Evolutionary conservation across 768 basidiomycete species (phyloP).

Genomic region (Suillus cothurnatus): DNA sequence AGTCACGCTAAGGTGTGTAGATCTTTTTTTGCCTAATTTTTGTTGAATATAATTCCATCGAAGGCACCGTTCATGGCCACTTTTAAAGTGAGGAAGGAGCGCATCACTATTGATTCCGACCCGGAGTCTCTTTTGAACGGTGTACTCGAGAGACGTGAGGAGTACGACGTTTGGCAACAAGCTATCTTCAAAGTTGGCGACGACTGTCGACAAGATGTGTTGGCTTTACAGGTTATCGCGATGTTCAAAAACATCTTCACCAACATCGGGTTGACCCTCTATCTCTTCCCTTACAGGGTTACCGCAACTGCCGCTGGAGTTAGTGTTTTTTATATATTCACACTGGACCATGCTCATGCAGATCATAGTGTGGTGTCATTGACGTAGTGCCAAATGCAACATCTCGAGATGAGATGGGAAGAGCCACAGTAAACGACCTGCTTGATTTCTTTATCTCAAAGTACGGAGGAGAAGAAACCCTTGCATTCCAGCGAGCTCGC

Average conservation of each 20-base stretch:
- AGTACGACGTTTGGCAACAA: conserved; percentile 93
- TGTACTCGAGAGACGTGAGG: conserved; percentile 54
- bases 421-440: conserved; percentile 96
- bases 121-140: conserved; percentile 74
- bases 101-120: conserved; percentile 63
- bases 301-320: conserved; percentile 97
- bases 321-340: conserved; percentile 33
- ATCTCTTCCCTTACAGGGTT: conserved; percentile 95
- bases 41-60: conserved; percentile 8
- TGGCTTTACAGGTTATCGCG: conserved; percentile 95
- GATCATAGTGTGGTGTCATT: conserved; percentile 90
- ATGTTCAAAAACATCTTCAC: conserved; percentile 99
- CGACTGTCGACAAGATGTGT: conserved; percentile 97
- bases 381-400: conserved; percentile 98
- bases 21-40: neutral
- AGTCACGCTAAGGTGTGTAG: conserved; percentile 89
- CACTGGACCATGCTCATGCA: neutral
- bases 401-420: conserved; percentile 98
- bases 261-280: conserved; percentile 83
- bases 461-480: conserved; percentile 88
- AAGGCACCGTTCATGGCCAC: conserved; percentile 99
- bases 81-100: conserved; percentile 95
- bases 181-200: conserved; percentile 99
- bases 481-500: conserved; percentile 89
- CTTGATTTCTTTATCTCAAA: conserved; percentile 92